Percentiles rank a stretch among this genome's conserved stretches.
Evolutionary conservation across 2,329 filamentous ascomycete species (phyloP).

Genomic region (Trichothecium roseum): DNA sequence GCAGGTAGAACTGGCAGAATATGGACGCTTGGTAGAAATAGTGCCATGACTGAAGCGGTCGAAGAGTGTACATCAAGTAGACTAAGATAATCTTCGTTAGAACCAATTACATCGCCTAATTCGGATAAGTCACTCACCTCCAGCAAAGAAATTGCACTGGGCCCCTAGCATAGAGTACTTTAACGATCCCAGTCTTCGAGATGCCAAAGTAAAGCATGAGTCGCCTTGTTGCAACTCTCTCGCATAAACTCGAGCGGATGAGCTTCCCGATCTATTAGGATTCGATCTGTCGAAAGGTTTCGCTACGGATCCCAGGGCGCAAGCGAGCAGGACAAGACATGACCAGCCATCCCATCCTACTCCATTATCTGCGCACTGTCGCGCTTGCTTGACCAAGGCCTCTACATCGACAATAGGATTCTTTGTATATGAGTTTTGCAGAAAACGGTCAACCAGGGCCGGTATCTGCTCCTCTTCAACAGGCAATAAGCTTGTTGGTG

Average conservation of each 20-base stretch:
- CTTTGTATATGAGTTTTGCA: conserved; percentile 14
- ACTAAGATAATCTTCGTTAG: conserved; percentile 13
- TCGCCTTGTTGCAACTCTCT: conserved; percentile 10
- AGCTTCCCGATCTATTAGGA: neutral
- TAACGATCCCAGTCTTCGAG: conserved; percentile 13
- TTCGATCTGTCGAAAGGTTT: conserved; percentile 9
- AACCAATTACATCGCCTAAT: neutral
- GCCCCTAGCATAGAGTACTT: conserved; percentile 17
- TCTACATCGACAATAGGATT: conserved; percentile 14
- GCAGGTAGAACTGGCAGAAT: conserved; percentile 22
- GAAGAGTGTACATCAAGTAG: conserved; percentile 27
- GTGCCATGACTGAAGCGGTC: conserved; percentile 25
- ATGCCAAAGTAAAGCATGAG: conserved; percentile 14
- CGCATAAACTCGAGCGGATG: conserved; percentile 6
- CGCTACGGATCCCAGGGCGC: conserved; percentile 10
- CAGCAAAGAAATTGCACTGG: conserved; percentile 27
- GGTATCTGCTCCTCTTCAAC: conserved; percentile 13
- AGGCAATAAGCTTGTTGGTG: conserved; percentile 5
- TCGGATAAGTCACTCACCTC: conserved; percentile 11
- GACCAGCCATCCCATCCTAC: conserved; percentile 14
- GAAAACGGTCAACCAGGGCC: conserved; percentile 12
- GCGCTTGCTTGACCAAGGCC: conserved; percentile 10
- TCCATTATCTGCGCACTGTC: conserved; percentile 12
- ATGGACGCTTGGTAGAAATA: conserved; percentile 19
- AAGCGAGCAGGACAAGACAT: conserved; percentile 13